Evolutionary conservation across 306 rosid species (phyloP).

Genomic region (Pyrus bretschneideri): DNA sequence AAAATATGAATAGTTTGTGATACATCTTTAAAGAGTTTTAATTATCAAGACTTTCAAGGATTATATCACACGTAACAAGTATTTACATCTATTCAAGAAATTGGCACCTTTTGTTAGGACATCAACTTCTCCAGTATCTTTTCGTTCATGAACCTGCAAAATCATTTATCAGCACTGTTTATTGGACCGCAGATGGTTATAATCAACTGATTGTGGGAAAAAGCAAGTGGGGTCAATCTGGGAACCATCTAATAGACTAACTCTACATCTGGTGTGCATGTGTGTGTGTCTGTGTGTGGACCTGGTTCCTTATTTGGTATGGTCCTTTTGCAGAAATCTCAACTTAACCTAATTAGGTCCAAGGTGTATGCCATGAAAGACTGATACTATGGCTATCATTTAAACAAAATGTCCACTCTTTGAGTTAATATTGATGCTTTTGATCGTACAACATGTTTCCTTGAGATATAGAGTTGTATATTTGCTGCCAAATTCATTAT

Average conservation of each 20-base stretch:
- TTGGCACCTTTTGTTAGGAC: slow-evolving; percentile 82
- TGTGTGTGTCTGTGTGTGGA: neutral
- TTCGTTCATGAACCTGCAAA: slow-evolving; percentile 76
- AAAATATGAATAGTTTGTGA: neutral
- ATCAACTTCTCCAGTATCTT: slow-evolving; percentile 75
- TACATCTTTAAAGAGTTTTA: neutral
- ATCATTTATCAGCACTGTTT: neutral
- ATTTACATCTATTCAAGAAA: slow-evolving; percentile 1
- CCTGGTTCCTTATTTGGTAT: neutral
- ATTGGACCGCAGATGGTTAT: neutral
- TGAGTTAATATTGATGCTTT: neutral
- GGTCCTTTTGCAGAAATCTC: neutral
- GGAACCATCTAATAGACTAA: neutral
- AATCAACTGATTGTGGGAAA: neutral
- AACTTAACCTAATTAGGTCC: neutral
- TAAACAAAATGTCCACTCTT: neutral
- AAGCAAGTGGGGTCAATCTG: neutral
- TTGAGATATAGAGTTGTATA: neutral
- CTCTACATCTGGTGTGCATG: neutral
- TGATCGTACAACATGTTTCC: neutral
- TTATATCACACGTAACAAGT: neutral
- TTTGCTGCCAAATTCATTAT: neutral
- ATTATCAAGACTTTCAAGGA: neutral
- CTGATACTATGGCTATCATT: neutral
- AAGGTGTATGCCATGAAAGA: neutral